A percentile compares a stretch with the other conserved stretches of the same genome.
Evolutionary conservation across 495 filamentous ascomycete species (phyloP).

Genomic region (Penicillium turbatum): DNA sequence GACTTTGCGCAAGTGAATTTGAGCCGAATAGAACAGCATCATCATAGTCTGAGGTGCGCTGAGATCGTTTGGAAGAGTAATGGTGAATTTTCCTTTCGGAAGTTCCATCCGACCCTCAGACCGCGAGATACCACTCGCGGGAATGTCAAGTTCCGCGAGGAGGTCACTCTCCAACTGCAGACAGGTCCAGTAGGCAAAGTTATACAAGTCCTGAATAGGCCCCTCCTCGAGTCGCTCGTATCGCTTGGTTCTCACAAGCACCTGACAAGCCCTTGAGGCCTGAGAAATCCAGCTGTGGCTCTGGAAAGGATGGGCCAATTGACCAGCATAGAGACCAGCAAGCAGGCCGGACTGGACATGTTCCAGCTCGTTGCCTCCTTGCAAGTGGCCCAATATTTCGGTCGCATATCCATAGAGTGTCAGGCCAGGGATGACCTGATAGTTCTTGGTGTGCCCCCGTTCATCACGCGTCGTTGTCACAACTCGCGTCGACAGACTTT

Average conservation of each 20-base stretch:
- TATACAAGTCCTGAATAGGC: conserved; percentile 48
- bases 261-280: conserved; percentile 70
- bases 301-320: conserved; percentile 80
- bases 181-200: conserved; percentile 90
- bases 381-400: conserved; percentile 77
- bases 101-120: conserved; percentile 64
- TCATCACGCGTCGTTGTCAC: conserved; percentile 7
- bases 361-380: conserved; percentile 69
- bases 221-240: conserved; percentile 33
- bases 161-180: conserved; percentile 95
- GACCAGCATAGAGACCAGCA: conserved; percentile 83
- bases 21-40: conserved; percentile 78
- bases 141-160: conserved; percentile 79
- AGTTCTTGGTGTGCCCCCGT: conserved; percentile 50
- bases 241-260: conserved; percentile 62
- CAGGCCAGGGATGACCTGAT: conserved; percentile 85
- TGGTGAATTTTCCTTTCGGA: conserved; percentile 45
- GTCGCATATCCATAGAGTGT: conserved; percentile 84
- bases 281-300: conserved; percentile 84
- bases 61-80: conserved; percentile 33
- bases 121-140: conserved; percentile 72
- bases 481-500: conserved; percentile 13
- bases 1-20: conserved; percentile 79
- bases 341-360: conserved; percentile 84
- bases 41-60: conserved; percentile 40